Evolutionary conservation across 2,329 filamentous ascomycete species (phyloP), one percentile per base, ranked within the genome.

Genomic region (Pseudogymnoascus sp.): DNA sequence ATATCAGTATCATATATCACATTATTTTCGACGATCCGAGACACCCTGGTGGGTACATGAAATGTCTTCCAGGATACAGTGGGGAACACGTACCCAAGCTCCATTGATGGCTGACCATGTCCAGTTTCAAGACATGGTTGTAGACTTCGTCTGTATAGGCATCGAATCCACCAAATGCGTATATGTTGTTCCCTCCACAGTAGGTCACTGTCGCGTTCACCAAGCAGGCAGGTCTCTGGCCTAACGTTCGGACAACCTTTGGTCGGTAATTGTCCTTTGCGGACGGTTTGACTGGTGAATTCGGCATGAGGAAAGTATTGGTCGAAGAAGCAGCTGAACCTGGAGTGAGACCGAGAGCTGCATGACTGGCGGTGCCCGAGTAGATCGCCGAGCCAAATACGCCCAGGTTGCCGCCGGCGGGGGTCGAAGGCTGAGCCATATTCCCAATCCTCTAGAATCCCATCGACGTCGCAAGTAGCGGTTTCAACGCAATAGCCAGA

Each of bases 201-300:
- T 96, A 97, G n/a, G 95, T 99, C 65, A 97, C 93, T 0, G 95
- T 97, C 61, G 95, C 95, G 80, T 99, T 99, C 69, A 99, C 93
- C 60, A 99, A 82, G 73, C 93, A 97, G 37, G 95, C 93, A 38
- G 95, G 95, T 68, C 93, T 86, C 76, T 91, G 87, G 56, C 89
- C 89, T 59, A 89, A 80, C 11, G 89, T 90, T 70, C 88, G 87
- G 38, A 84, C 93, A 65, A 96, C 90, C 73, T 88, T 90, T 37
- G 93, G 93, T 60, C 89, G 88, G 76, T 96, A 96, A 67, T 86
- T 87, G 73, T 96, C 91, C 63, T 81, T 81, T 65, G 82, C 82
- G 19, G 82, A 79, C 69, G 82, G 83, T 74, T 89, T 90, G 64
- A 87, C 80, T 13, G 92, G 91, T 66, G 89, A 92, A 72, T 91